Conservation (phyloP, 2,329 filamentous ascomycete genomes). For the Aspergillus sp. region DNA sequence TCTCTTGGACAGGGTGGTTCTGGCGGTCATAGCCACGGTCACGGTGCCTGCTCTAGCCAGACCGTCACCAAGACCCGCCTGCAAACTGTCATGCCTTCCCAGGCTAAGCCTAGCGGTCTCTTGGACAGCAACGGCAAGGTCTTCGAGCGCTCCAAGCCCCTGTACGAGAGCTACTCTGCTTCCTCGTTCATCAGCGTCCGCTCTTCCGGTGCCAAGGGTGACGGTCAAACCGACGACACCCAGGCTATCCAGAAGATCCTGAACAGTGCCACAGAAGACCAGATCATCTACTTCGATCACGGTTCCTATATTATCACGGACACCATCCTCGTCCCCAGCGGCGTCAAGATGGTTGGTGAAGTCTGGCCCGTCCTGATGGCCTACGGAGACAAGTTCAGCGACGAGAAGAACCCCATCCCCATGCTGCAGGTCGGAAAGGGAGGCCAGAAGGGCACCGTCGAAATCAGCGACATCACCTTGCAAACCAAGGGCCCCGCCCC, state of each 20-base stretch:
- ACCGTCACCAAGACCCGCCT: constrained; percentile 38
- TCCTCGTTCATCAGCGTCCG: constrained; percentile 77
- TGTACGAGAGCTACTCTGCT: constrained; percentile 66
- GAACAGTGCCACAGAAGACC: constrained; percentile 54
- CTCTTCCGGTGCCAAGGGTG: constrained; percentile 73
- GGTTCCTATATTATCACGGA: constrained; percentile 56
- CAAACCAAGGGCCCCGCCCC: constrained; percentile 75
- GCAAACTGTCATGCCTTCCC: constrained; percentile 52
- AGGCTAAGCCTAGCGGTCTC: constrained; percentile 61
- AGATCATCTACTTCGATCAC: constrained; percentile 59
- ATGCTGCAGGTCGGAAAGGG: constrained; percentile 76
- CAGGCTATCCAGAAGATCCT: constrained; percentile 73
- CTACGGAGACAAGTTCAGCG: constrained; percentile 63
- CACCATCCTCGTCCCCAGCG: constrained; percentile 58
- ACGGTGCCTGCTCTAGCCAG: constrained; percentile 20
- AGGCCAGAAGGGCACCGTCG: constrained; percentile 71
- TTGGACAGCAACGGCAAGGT: constrained; percentile 60
- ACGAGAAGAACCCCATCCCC: constrained; percentile 69
- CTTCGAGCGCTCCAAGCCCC: constrained; percentile 80
- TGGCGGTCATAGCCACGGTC: constrained; percentile 8
- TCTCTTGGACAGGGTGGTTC: constrained; percentile 2
- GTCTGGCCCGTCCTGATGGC: constrained; percentile 89
- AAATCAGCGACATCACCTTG: constrained; percentile 83
- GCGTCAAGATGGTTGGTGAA: constrained; percentile 83
- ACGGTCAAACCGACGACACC: constrained; percentile 83